These are phyloP conservation scores for Penicillium sp. DNA, from an alignment of 2,329 filamentous ascomycete species.

Conservation along the genomic window DNA sequence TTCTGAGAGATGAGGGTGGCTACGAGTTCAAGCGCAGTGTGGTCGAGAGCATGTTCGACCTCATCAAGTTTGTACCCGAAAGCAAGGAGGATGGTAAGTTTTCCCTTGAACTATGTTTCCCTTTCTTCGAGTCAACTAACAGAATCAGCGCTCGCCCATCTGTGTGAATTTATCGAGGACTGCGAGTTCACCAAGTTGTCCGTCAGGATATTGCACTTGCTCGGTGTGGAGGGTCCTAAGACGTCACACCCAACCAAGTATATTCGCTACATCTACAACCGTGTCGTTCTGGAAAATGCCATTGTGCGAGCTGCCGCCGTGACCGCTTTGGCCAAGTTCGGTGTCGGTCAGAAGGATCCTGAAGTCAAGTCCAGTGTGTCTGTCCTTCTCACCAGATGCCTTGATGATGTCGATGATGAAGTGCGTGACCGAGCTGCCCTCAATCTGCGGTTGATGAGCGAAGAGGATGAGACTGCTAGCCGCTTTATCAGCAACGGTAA, in stretches of 20 bases:
- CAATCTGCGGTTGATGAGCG: conserved; percentile 82
- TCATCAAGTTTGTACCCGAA: conserved; percentile 97
- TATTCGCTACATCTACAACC: conserved; percentile 98
- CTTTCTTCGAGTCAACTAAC: too few species aligned
- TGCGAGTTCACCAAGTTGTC: conserved; percentile 98
- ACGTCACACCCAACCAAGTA: conserved; percentile 96
- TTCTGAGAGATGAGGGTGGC: conserved; percentile 88
- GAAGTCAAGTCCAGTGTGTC: conserved; percentile 94
- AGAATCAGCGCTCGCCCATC: conserved; percentile 82
- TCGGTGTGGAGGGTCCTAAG: conserved; percentile 89
- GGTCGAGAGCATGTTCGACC: conserved; percentile 97
- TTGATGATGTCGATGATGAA: conserved; percentile 96
- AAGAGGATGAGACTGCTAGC: conserved; percentile 75
- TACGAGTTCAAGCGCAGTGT: conserved; percentile 98
- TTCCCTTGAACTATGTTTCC: too few species aligned
- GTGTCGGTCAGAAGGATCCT: conserved; percentile 87
- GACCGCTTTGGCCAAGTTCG: conserved; percentile 91
- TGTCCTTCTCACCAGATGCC: conserved; percentile 81
- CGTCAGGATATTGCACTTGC: conserved; percentile 84
- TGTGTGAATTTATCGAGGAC: conserved; percentile 98
- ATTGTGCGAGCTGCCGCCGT: conserved; percentile 91
- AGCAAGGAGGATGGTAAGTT: conserved; percentile 62
- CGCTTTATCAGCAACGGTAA: conserved; percentile 88
- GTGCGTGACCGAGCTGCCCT: conserved; percentile 90
- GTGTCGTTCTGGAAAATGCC: conserved; percentile 92